phyloP scores from a whole-genome alignment of 75 land plant species.

The Picea sitchensis region DNA sequence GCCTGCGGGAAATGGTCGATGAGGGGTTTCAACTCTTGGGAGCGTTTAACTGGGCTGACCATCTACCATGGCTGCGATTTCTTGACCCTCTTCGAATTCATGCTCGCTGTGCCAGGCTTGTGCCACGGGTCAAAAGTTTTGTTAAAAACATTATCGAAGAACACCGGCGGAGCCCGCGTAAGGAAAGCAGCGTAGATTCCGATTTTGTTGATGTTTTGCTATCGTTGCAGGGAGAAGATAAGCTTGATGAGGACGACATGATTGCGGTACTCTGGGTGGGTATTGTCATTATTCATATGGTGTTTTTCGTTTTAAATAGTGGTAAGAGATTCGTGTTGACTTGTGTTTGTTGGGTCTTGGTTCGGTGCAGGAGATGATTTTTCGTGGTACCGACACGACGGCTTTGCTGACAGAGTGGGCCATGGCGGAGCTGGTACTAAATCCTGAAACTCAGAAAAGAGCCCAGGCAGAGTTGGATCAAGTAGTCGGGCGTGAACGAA shows the following conservation, averaged over 20 bases:
- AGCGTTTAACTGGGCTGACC: slow-evolving; percentile 69
- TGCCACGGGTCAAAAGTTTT: slow-evolving; percentile 56
- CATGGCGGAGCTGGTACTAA: slow-evolving; percentile 69
- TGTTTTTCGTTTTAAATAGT: not conserved
- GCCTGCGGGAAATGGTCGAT: slow-evolving; percentile 45
- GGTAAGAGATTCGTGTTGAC: not conserved
- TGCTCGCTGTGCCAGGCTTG: slow-evolving; percentile 52
- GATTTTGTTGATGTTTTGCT: slow-evolving; percentile 83
- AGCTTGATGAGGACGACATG: slow-evolving; percentile 68
- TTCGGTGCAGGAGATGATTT: slow-evolving; percentile 74
- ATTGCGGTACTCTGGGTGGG: slow-evolving; percentile 81
- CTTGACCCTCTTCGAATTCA: slow-evolving; percentile 55
- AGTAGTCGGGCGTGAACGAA: slow-evolving; percentile 9
- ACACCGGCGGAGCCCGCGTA: slow-evolving; percentile 18
- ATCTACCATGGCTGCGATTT: slow-evolving; percentile 33
- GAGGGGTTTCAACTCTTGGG: slow-evolving; percentile 82
- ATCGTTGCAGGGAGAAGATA: slow-evolving; percentile 45
- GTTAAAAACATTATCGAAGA: slow-evolving; percentile 56
- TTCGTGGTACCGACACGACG: slow-evolving; percentile 81
- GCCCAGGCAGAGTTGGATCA: slow-evolving; percentile 56
- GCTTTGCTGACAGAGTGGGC: slow-evolving; percentile 82
- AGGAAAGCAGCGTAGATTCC: not conserved
- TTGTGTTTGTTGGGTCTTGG: not conserved
- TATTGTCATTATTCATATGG: not conserved
- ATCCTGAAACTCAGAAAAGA: slow-evolving; percentile 61